These are phyloP conservation scores for Penicillium sp. DNA, from an alignment of 2,329 filamentous ascomycete genomes.

Conservation along the genomic window DNA sequence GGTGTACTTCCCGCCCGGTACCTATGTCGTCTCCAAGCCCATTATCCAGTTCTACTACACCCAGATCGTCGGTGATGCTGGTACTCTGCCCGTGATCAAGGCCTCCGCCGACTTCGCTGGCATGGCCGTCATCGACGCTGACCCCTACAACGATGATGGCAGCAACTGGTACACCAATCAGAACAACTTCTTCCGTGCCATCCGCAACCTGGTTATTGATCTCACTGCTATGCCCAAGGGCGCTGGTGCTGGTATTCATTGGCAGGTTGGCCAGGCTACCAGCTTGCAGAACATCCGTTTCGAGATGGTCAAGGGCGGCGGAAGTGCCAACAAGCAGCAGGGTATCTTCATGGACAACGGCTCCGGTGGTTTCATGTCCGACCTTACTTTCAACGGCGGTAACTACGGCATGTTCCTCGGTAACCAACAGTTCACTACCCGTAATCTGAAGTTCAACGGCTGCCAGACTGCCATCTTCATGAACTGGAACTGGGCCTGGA, in stretches of 20 bases:
- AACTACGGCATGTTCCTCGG: slow-evolving; percentile 75
- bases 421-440: slow-evolving; percentile 82
- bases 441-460: slow-evolving; percentile 77
- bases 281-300: slow-evolving; percentile 78
- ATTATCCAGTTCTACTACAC: slow-evolving; percentile 90
- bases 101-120: slow-evolving; percentile 69
- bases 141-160: slow-evolving; percentile 72
- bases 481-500: slow-evolving; percentile 92
- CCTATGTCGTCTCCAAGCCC: slow-evolving; percentile 75
- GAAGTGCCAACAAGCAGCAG: slow-evolving; percentile 65
- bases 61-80: slow-evolving; percentile 80
- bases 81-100: slow-evolving; percentile 71
- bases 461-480: slow-evolving; percentile 82
- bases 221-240: slow-evolving; percentile 62
- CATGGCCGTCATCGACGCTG: slow-evolving; percentile 84
- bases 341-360: slow-evolving; percentile 85
- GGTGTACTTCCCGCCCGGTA: slow-evolving; percentile 88
- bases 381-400: slow-evolving; percentile 80
- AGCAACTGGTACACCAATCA: slow-evolving; percentile 77
- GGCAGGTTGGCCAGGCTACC: slow-evolving; percentile 82
- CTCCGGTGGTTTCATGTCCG: slow-evolving; percentile 78
- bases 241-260: slow-evolving; percentile 71
- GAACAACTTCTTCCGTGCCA: slow-evolving; percentile 77
- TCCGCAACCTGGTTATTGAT: slow-evolving; percentile 80
- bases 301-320: slow-evolving; percentile 69